These are phyloP conservation scores for Podila epigama DNA, from an alignment of 192 early-diverging fungal species.

Conservation along the genomic window DNA sequence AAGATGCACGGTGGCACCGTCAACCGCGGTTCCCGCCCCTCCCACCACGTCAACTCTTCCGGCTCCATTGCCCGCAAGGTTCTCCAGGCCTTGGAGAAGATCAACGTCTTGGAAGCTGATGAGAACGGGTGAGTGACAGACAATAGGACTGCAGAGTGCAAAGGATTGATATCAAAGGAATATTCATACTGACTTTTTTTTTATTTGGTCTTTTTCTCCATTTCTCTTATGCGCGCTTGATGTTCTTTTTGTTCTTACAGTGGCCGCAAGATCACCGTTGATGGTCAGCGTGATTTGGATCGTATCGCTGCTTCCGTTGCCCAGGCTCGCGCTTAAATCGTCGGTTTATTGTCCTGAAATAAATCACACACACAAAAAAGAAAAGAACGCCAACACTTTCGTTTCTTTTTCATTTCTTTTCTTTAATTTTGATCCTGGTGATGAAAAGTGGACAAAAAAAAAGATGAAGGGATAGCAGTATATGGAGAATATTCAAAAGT, in stretches of 20 bases:
- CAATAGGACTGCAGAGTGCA: not conserved
- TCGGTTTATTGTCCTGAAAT: not conserved
- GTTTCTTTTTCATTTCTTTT: too few species aligned
- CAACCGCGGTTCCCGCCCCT: conserved; percentile 94
- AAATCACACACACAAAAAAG: not conserved
- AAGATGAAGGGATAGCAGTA: too few species aligned
- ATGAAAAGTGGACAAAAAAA: too few species aligned
- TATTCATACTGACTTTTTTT: not conserved
- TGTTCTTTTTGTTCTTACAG: conserved; percentile 51
- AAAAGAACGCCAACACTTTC: too few species aligned
- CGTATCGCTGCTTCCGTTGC: conserved; percentile 79
- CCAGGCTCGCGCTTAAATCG: conserved; percentile 42
- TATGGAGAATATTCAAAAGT: too few species aligned
- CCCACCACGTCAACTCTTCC: conserved; percentile 82
- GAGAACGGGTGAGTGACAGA: conserved; percentile 65
- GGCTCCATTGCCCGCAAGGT: conserved; percentile 95
- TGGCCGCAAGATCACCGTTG: conserved; percentile 94
- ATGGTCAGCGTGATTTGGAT: conserved; percentile 99
- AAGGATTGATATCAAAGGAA: too few species aligned
- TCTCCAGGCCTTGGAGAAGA: conserved; percentile 97
- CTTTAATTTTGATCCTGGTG: too few species aligned
- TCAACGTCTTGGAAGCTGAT: conserved; percentile 94
- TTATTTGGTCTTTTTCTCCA: too few species aligned
- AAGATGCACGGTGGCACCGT: conserved; percentile 93
- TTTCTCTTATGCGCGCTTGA: too few species aligned